These are phyloP conservation scores for Cystobasidium tubakii DNA, from an alignment of 768 basidiomycete species.

Conservation along the genomic window DNA sequence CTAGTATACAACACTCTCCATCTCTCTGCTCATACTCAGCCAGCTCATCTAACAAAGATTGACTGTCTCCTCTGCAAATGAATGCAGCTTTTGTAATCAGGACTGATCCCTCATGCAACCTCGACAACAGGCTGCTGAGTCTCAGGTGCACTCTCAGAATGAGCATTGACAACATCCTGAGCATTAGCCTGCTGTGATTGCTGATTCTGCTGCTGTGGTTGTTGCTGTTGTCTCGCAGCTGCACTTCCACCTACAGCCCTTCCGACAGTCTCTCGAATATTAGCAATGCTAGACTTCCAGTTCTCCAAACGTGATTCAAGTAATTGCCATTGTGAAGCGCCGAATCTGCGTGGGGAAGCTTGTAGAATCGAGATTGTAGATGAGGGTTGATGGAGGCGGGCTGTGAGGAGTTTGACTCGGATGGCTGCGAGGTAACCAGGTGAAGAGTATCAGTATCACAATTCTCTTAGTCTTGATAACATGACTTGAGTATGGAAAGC, in stretches of 20 bases:
- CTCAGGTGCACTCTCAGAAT: background rate
- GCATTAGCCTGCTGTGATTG: constrained; percentile 12
- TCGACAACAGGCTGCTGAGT: constrained; percentile 17
- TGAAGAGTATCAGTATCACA: background rate
- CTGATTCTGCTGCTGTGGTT: constrained; percentile 16
- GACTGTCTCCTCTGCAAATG: background rate
- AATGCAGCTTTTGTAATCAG: background rate
- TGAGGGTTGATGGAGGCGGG: constrained; percentile 29
- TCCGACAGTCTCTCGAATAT: constrained; percentile 29
- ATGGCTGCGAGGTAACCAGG: constrained; percentile 3
- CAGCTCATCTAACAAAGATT: background rate
- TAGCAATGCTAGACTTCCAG: constrained; percentile 15
- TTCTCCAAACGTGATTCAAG: constrained; percentile 20
- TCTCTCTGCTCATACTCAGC: background rate
- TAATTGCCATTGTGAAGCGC: constrained; percentile 10
- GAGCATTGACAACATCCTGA: constrained; percentile 12
- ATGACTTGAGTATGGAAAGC: background rate
- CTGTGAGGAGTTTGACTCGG: constrained; percentile 34
- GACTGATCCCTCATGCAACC: background rate
- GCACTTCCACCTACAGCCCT: constrained; percentile 18
- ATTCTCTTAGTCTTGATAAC: background rate
- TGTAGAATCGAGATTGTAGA: constrained; percentile 29
- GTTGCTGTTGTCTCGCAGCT: background rate
- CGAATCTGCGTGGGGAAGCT: constrained; percentile 29
- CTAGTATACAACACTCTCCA: too few species aligned